phyloP scores from a whole-genome alignment of 2,329 filamentous ascomycete species.

The Elsinoe australis region DNA sequence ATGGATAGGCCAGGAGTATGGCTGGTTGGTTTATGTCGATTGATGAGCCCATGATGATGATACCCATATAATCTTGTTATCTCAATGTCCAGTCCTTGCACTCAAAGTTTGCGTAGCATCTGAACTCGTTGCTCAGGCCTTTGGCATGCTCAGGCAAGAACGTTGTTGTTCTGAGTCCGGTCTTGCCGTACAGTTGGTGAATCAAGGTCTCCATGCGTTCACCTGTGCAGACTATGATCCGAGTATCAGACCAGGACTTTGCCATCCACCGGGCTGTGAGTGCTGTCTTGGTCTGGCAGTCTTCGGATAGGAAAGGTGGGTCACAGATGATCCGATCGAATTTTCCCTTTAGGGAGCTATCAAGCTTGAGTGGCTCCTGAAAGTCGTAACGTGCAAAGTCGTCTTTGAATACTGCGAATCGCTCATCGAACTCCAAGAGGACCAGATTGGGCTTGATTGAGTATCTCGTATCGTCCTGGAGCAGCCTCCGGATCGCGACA shows the following conservation, averaged over 20 bases:
- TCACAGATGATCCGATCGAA: conserved; percentile 67
- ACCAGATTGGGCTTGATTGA: conserved; percentile 49
- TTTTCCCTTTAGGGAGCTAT: conserved; percentile 53
- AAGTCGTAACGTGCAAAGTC: conserved; percentile 74
- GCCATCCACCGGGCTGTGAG: conserved; percentile 68
- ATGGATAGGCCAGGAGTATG: conserved; percentile 49
- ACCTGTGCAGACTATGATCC: conserved; percentile 64
- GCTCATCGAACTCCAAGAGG: conserved; percentile 65
- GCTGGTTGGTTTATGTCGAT: conserved; percentile 57
- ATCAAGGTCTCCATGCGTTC: conserved; percentile 65
- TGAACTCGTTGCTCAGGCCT: conserved; percentile 72
- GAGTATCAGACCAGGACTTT: conserved; percentile 38
- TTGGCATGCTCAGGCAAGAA: conserved; percentile 63
- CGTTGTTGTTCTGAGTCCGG: conserved; percentile 56
- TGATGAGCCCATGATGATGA: conserved; percentile 29
- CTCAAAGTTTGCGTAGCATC: conserved; percentile 72
- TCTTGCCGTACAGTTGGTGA: conserved; percentile 56
- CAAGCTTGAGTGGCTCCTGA: conserved; percentile 57
- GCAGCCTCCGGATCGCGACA: conserved; percentile 63
- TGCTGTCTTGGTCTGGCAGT: conserved; percentile 74
- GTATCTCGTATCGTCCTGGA: conserved; percentile 29
- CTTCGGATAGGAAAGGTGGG: conserved; percentile 70
- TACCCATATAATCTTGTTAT: background rate
- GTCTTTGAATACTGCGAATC: conserved; percentile 66
- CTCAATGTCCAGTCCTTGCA: conserved; percentile 40